Percentiles rank a stretch among this genome's conserved stretches.
phyloP scores from a whole-genome alignment of 2,329 filamentous ascomycete species.

The Pseudogymnoascus pannorum region DNA sequence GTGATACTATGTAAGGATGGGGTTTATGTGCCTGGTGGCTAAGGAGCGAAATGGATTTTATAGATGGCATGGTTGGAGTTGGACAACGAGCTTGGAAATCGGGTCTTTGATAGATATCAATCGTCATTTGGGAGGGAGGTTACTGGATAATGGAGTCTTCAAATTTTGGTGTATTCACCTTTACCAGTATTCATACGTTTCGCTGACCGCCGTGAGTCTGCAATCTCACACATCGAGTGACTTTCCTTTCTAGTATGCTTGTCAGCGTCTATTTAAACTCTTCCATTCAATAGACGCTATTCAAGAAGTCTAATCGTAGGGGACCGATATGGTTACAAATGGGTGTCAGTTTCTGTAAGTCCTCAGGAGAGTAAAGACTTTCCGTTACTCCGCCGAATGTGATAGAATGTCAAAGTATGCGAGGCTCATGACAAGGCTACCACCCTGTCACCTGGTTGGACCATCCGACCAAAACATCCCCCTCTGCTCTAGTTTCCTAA shows the following conservation, averaged over 20 bases:
- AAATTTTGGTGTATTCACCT: neutral
- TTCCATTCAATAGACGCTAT: neutral
- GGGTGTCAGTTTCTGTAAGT: neutral
- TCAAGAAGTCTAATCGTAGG: neutral
- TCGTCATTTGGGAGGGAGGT: neutral
- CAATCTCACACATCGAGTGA: neutral
- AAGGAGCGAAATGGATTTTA: neutral
- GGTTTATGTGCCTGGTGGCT: constrained; percentile 52
- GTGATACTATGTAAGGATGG: constrained; percentile 80
- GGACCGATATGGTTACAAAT: neutral
- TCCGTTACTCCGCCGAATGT: neutral
- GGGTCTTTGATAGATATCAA: neutral
- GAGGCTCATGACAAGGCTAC: neutral
- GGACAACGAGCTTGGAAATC: neutral
- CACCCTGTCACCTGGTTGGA: neutral
- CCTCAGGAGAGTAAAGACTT: neutral
- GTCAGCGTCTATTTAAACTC: neutral
- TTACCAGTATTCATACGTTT: neutral
- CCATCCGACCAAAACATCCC: neutral
- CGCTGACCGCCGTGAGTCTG: neutral
- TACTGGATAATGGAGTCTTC: neutral
- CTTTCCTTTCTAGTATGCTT: neutral
- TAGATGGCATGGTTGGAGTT: neutral
- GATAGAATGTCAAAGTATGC: neutral
- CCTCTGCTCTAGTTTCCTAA: neutral